Percentiles rank a stretch among this genome's conserved stretches.
phyloP scores from a whole-genome alignment of 108 stramenopile species.

The Aurantiochytrium sp. region DNA sequence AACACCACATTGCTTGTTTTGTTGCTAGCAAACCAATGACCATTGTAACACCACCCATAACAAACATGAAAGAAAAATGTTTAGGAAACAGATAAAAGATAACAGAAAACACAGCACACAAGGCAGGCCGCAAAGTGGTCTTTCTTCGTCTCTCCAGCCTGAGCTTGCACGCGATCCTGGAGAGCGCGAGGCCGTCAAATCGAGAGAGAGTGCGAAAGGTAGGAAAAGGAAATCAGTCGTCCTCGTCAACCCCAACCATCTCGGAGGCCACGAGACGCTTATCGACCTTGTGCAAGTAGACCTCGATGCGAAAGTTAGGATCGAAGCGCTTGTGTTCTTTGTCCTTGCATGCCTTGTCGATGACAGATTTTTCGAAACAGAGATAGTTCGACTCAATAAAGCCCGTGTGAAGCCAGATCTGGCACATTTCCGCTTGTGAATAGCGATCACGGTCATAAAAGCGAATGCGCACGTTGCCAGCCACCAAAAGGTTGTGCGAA shows the following conservation, averaged over 20 bases:
- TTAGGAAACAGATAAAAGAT: too few species aligned
- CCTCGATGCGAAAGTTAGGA: slow-evolving; percentile 30
- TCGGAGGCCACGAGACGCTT: neutral
- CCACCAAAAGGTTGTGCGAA: slow-evolving; percentile 5
- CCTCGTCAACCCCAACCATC: neutral
- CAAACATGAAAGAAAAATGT: too few species aligned
- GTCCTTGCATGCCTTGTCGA: slow-evolving; percentile 43
- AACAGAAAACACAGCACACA: too few species aligned
- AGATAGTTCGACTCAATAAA: slow-evolving; percentile 24
- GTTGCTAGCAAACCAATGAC: too few species aligned
- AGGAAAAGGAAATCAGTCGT: neutral
- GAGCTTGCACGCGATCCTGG: too few species aligned
- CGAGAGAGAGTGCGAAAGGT: neutral
- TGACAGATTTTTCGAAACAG: slow-evolving; percentile 24
- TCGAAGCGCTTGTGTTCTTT: slow-evolving; percentile 29
- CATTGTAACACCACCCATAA: too few species aligned
- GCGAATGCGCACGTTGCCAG: slow-evolving; percentile 17
- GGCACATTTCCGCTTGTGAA: slow-evolving; percentile 19
- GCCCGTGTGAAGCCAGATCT: slow-evolving; percentile 41
- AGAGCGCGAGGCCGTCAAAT: neutral
- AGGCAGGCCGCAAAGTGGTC: too few species aligned
- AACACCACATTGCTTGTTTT: too few species aligned
- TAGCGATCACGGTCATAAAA: slow-evolving; percentile 34
- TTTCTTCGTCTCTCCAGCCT: too few species aligned
- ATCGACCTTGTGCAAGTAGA: slow-evolving; percentile 27